These are phyloP conservation scores for Rhododendron molle DNA, from an alignment of 148 eudicot species.

Conservation along the genomic window DNA sequence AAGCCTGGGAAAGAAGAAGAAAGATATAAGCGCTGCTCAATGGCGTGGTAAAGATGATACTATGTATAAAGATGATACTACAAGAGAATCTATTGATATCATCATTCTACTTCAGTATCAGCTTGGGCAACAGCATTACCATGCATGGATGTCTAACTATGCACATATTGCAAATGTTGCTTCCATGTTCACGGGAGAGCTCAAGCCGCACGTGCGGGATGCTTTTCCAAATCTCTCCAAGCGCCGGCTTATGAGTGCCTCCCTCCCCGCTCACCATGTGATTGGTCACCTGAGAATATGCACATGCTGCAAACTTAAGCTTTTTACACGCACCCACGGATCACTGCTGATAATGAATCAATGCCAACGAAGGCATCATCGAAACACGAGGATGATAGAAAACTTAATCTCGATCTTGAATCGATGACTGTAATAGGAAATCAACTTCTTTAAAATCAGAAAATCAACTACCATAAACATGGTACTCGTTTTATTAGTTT, in stretches of 20 bases:
- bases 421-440: not conserved
- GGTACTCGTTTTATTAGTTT: not conserved
- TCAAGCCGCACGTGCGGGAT: conserved; percentile 74
- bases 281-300: conserved; percentile 54
- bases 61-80: not conserved
- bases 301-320: not conserved
- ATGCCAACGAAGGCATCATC: not conserved
- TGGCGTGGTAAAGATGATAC: not conserved
- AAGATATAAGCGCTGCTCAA: not conserved
- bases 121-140: conserved; percentile 29
- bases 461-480: not conserved
- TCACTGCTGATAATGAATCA: not conserved
- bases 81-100: not conserved
- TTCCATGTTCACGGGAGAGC: conserved; percentile 50
- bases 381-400: not conserved
- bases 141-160: conserved; percentile 61
- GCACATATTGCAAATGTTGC: conserved; percentile 39
- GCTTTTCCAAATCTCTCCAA: conserved; percentile 95
- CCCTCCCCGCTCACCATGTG: conserved; percentile 94
- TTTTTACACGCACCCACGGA: not conserved
- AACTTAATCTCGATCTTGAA: not conserved
- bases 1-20: conserved; percentile 13
- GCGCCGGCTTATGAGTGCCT: conserved; percentile 76
- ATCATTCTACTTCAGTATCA: not conserved
- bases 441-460: not conserved